These are phyloP conservation scores for Osmozyma mogii DNA, from an alignment of 805 yeast species.

Conservation along the genomic window DNA sequence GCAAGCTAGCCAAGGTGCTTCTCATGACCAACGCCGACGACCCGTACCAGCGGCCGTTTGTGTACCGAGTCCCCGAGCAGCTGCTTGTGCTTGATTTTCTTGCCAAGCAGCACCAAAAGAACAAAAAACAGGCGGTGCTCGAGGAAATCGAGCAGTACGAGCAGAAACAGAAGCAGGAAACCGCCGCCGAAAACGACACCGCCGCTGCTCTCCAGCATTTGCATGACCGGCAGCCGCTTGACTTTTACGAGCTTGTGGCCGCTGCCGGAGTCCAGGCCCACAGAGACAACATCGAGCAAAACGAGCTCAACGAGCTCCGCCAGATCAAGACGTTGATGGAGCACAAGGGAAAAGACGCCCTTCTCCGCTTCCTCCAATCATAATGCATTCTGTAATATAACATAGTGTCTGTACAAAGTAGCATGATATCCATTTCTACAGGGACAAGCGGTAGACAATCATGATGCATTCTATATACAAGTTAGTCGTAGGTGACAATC, in stretches of 20 bases:
- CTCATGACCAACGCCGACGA: conserved; percentile 11
- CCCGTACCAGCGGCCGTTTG: conserved; percentile 30
- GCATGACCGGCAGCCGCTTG: conserved; percentile 15
- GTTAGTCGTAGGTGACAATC: no score
- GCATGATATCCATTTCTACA: no score
- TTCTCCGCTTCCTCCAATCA: conserved; percentile 48
- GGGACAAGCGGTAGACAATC: no score
- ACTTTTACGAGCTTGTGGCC: conserved; percentile 41
- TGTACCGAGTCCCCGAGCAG: conserved; percentile 61
- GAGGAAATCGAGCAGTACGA: conserved; percentile 20
- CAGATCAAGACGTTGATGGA: conserved; percentile 55
- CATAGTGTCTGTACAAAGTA: no score
- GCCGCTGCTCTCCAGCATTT: conserved; percentile 2
- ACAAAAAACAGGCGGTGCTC: conserved; percentile 12
- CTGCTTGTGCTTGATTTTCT: conserved; percentile 65
- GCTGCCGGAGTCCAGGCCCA: no score
- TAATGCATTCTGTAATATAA: no score
- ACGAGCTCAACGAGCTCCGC: conserved; percentile 44
- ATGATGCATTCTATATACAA: no score
- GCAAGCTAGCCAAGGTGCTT: conserved; percentile 7
- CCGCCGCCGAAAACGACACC: conserved; percentile 4
- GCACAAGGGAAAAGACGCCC: conserved; percentile 59
- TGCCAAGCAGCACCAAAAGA: conserved; percentile 40
- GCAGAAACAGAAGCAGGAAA: conserved; percentile 5
- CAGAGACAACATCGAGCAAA: no score